Percentiles rank a stretch among this genome's conserved stretches.
Conservation (phyloP, 2,329 filamentous ascomycete genomes). For the Penicillium hesseltinei region DNA sequence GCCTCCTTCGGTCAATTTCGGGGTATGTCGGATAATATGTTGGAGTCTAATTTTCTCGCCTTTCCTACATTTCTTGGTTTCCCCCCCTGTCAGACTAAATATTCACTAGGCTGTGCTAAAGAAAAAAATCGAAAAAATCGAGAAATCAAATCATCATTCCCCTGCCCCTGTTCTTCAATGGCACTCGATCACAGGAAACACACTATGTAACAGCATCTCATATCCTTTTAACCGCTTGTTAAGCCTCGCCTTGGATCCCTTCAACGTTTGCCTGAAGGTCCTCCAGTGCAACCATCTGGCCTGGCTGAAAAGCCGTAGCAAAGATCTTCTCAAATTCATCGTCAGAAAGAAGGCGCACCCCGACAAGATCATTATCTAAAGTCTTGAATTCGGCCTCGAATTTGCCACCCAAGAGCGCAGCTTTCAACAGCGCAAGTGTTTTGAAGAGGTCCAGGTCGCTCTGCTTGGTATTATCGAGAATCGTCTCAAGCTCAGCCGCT, state of each 20-base stretch:
- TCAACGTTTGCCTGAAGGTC: background rate
- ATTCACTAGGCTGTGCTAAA: background rate
- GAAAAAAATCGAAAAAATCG: background rate
- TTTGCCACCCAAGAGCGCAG: background rate
- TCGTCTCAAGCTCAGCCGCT: background rate
- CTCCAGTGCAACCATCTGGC: background rate
- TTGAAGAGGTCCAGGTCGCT: background rate
- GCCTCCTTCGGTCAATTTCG: background rate
- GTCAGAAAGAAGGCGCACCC: background rate
- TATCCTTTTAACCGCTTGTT: background rate
- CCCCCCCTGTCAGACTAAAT: too few relatives aligned
- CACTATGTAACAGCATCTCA: too few relatives aligned
- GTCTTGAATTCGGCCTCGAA: background rate
- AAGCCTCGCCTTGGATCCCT: background rate
- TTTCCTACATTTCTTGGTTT: background rate
- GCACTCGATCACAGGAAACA: background rate
- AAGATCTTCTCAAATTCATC: constrained; percentile 3
- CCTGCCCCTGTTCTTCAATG: background rate
- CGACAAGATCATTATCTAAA: constrained; percentile 2
- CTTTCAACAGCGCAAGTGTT: background rate
- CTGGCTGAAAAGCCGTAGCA: background rate
- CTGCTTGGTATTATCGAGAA: background rate
- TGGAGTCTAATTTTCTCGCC: background rate
- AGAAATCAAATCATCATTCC: background rate
- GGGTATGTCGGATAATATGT: background rate